These are phyloP conservation scores for Gossypium raimondii DNA, from an alignment of 345 rosid species.

Conservation along the genomic window DNA sequence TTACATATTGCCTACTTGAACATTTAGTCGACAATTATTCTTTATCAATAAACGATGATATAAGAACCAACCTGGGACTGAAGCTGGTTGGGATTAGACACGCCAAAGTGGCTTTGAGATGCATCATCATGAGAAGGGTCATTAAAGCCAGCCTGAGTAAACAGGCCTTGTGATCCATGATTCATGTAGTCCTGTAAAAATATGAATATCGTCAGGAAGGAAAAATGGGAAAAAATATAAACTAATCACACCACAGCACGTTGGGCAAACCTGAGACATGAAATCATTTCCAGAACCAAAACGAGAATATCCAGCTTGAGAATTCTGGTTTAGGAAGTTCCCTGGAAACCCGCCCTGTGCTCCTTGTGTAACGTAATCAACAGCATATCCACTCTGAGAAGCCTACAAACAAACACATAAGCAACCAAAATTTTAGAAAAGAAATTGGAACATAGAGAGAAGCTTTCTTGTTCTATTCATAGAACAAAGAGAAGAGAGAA, in stretches of 20 bases:
- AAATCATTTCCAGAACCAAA: conserved; percentile 83
- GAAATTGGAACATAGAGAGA: background rate
- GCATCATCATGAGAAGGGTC: conserved; percentile 85
- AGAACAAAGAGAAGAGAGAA: background rate
- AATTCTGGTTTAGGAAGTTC: conserved; percentile 80
- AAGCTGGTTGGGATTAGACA: conserved; percentile 62
- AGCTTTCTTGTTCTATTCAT: background rate
- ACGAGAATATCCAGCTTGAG: conserved; percentile 91
- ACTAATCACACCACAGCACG: background rate
- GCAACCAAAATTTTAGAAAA: background rate
- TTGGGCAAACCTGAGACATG: conserved; percentile 82
- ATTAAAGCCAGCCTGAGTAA: conserved; percentile 80
- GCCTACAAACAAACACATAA: conserved; percentile 37
- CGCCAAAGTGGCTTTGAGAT: conserved; percentile 70
- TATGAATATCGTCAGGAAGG: background rate
- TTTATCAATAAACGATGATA: background rate
- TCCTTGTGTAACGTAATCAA: conserved; percentile 90
- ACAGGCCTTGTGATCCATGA: conserved; percentile 91
- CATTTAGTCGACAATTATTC: background rate
- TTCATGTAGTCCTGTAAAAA: conserved; percentile 71
- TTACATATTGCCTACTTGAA: background rate
- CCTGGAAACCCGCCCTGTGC: conserved; percentile 81
- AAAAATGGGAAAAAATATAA: background rate
- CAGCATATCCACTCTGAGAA: conserved; percentile 80
- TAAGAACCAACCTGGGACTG: conserved; percentile 77